Percentiles rank a stretch among this genome's conserved stretches.
phyloP scores from a whole-genome alignment of 1,284 basidiomycete species.

The Leccinum colubrinum region DNA sequence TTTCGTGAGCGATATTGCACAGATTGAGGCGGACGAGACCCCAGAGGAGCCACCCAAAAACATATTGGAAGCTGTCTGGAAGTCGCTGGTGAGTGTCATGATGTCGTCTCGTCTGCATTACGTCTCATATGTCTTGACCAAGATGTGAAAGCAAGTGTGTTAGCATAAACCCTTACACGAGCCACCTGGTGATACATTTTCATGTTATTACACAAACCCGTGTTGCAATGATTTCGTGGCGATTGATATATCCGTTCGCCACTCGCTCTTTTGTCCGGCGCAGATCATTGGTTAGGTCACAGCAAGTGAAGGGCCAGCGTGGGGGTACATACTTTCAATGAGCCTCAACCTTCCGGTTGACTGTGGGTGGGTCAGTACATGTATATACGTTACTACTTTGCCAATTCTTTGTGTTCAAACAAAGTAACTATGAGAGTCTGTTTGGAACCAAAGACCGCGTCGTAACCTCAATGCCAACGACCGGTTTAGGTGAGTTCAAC shows the following conservation, averaged over 20 bases:
- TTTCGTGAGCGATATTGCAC: constrained; percentile 67
- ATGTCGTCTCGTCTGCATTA: not conserved
- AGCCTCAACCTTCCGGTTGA: no score
- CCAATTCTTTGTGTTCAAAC: no score
- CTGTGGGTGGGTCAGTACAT: no score
- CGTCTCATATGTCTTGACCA: constrained; percentile 1
- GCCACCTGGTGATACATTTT: not conserved
- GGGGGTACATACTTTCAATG: not conserved
- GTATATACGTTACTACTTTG: no score
- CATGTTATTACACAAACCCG: no score
- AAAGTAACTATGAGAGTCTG: no score
- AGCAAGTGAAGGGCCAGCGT: constrained; percentile 7
- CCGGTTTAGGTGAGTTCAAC: no score
- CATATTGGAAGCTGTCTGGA: constrained; percentile 66
- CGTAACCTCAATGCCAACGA: no score
- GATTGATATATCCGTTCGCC: not conserved
- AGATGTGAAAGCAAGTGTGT: no score
- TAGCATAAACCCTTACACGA: no score
- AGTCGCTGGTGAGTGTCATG: constrained; percentile 57
- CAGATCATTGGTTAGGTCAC: constrained; percentile 2
- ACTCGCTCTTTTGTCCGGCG: not conserved
- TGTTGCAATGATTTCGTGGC: no score
- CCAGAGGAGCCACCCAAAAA: constrained; percentile 76
- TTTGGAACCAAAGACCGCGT: no score
- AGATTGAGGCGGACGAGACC: constrained; percentile 70